Base-by-base conservation (phyloP, 768 basidiomycete species). In the Tubosaeta sp. region DNA sequence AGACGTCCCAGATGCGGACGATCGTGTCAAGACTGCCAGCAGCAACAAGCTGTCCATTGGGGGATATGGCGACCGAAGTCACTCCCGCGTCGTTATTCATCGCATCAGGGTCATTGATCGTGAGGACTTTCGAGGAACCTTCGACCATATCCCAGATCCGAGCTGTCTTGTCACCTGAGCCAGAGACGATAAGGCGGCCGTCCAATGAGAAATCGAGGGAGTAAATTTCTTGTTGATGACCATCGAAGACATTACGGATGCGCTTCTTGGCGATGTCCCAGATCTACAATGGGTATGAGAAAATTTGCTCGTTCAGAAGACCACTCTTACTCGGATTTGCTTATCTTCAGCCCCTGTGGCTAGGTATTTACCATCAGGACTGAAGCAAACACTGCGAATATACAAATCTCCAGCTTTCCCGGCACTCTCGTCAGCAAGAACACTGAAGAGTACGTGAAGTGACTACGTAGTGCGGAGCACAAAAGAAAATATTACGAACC, bases 171-270 rank as follows among this genome's bases (percentile, higher is more conserved):
- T 82, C 81, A 3, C 93, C 92, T 0, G 90, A 93, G 14, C 93
- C 94, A 4, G 90, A 93, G 10, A 94, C 90, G 57, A 95, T 86
- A 58, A 87, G 77, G 5, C 83, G 77, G 7, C 94, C 93, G 59
- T 94, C 89, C n/a, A 76, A 70, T 2, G 90, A 90, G 70, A 94
- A 95, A 68, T 90, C 91, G 56, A 96, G 84, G 1, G 92, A 91
- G 70, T 95, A 95, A 62, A 96, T 93, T 63, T 95, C 94, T 63
- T 92, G 88, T 61, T 83, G 82, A 71, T 96, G 94, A 5, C 94
- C 94, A 56, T 88, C 84, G 60, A 94, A 91, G 10, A 89, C 73
- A 55, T 81, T 84, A 49, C 84, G 80, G 63, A 94, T 90, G 31
- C 80, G 80, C 59, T 86, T 85, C 61, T 83, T 84, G 41, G 77